Conservation (phyloP, 768 basidiomycete species). For the Termitomyces heimii region DNA sequence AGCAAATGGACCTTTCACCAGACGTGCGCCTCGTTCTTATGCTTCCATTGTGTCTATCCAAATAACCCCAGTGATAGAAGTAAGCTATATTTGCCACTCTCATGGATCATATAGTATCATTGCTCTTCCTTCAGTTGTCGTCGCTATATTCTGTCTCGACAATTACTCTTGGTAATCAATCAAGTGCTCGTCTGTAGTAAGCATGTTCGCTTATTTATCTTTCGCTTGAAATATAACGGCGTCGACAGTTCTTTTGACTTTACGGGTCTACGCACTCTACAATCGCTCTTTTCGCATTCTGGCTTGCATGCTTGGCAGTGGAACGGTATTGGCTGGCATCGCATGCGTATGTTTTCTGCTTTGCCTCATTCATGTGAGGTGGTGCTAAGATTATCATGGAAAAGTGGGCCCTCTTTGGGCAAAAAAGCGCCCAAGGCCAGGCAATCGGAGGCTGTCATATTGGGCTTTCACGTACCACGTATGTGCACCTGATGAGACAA, state of each 20-base stretch:
- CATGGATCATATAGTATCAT: background rate
- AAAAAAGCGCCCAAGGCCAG: background rate
- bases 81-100: background rate
- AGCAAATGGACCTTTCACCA: slow-evolving; percentile 19
- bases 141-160: slow-evolving; percentile 30
- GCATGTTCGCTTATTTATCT: slow-evolving; percentile 10
- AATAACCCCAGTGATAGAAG: slow-evolving; percentile 7
- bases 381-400: background rate
- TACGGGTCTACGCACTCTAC: slow-evolving; percentile 49
- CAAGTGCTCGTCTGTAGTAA: slow-evolving; percentile 44
- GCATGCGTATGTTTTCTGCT: slow-evolving; percentile 26
- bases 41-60: background rate
- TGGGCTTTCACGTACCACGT: slow-evolving; percentile 25
- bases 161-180: slow-evolving; percentile 33
- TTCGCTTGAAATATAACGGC: background rate
- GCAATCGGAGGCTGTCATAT: slow-evolving; percentile 27
- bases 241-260: slow-evolving; percentile 31
- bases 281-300: slow-evolving; percentile 20
- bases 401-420: background rate
- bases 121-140: slow-evolving; percentile 27
- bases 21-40: slow-evolving; percentile 15
- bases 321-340: slow-evolving; percentile 21
- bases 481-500: slow-evolving; percentile 5
- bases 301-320: slow-evolving; percentile 26
- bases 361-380: background rate